A percentile compares a stretch with the other conserved stretches of the same genome.
phyloP scores from a whole-genome alignment of 495 filamentous ascomycete species.

The Astrocystis sublimbata region DNA sequence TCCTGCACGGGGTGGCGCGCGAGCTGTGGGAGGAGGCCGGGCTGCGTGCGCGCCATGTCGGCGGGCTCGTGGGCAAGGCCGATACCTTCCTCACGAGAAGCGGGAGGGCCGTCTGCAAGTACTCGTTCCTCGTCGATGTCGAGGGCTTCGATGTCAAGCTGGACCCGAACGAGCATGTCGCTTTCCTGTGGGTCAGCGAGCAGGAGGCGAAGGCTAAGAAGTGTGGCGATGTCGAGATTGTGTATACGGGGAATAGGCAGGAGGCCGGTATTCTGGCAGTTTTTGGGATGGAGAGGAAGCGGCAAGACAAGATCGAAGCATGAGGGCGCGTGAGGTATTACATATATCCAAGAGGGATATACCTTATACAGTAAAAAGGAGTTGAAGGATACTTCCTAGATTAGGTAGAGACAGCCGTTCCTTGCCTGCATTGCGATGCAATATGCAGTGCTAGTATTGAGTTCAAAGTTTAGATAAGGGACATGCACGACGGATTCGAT shows the following conservation, averaged over 20 bases:
- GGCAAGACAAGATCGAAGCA: not conserved
- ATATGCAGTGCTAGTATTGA: too few relatives aligned
- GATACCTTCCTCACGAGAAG: constrained; percentile 41
- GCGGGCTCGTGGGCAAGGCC: constrained; percentile 36
- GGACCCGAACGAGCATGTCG: constrained; percentile 47
- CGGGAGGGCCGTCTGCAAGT: constrained; percentile 35
- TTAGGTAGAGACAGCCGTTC: too few relatives aligned
- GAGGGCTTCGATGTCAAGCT: constrained; percentile 38
- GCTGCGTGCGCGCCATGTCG: constrained; percentile 39
- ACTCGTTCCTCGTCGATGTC: constrained; percentile 41
- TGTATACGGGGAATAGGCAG: constrained; percentile 36
- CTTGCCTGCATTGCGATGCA: too few relatives aligned
- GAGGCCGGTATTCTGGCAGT: constrained; percentile 28
- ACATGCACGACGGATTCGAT: too few relatives aligned
- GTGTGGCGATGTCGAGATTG: constrained; percentile 31
- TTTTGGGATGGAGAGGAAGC: constrained; percentile 31
- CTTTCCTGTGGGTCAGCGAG: constrained; percentile 46
- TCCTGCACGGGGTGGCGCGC: constrained; percentile 50
- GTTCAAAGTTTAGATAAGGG: too few relatives aligned
- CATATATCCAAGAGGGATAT: too few relatives aligned
- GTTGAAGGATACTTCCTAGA: not conserved
- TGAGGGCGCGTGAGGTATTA: not conserved
- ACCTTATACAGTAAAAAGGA: not conserved
- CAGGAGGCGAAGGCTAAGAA: constrained; percentile 38
- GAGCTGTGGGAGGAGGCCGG: constrained; percentile 61